Base-by-base conservation (phyloP, 352 stramenopile genomes). In the Phytophthora litchii region DNA sequence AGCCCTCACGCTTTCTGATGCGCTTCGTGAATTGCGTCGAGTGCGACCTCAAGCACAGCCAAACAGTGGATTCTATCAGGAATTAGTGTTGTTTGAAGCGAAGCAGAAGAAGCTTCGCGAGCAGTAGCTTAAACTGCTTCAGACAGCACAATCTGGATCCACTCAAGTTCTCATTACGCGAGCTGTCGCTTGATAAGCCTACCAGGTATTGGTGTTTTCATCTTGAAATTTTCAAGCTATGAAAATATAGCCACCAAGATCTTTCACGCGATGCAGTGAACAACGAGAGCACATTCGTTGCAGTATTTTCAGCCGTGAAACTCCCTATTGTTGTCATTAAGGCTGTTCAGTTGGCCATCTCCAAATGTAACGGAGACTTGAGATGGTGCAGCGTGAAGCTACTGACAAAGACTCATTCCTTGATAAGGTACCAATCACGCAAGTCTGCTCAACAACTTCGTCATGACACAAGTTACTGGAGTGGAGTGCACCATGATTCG, bases 41-140 rank as follows among this genome's bases (percentile, higher is more conserved):
- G 70, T 78, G 11, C 79, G 83, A 12, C 82, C 80, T 23, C 78
- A 89, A 61, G 70, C 76, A 3, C 68, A 84, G 20, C 81, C 82
- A 8, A 94, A 94, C 43, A 66, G 67, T 12, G 83, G 83, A 1
- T 94, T 94, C 47, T 77, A 81, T 49, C 36, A 42, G 1, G 66
- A 89, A 20, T 63, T 94, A 7, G 38, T 67, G 4, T 48, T 57
- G 1, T 76, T 81, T 0, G 84, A 92, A 37, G 40, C 53, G 3
- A 44, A 64, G 20, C 66, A 75, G 19, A 61, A 50, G n/a, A 35
- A 66, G 13, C 38, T 51, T 10, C 31, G 11, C 6, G 13, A 64
- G 6, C 12, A 54, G 27, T 37, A 49, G 54, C 3, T 32, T 9
- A 41, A 36, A 40, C 23, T 27, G 3, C 23, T 27, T 27, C 23